Percentiles rank a stretch among this genome's conserved stretches.
Evolutionary conservation across 345 rosid species (phyloP).

Genomic region (Tarenaya hassleriana): DNA sequence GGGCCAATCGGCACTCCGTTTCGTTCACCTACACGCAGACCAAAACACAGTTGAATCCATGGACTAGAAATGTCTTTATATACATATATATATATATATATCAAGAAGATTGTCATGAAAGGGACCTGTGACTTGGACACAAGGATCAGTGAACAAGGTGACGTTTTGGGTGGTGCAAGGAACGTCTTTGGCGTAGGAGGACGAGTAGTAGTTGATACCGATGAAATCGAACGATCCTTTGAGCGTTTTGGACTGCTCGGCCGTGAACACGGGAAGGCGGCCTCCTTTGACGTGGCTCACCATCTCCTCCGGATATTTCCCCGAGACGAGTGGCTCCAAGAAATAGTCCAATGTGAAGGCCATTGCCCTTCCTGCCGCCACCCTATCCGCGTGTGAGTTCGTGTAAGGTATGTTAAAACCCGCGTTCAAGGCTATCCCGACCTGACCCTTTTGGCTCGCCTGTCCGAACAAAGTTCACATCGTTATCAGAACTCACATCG

Average conservation of each 20-base stretch:
- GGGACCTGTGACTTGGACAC: slow-evolving; percentile 22
- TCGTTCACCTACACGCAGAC: slow-evolving; percentile 25
- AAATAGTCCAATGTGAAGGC: slow-evolving; percentile 45
- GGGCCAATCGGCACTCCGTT: slow-evolving; percentile 44
- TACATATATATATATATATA: background rate
- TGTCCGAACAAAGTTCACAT: slow-evolving; percentile 12
- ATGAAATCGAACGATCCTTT: slow-evolving; percentile 42
- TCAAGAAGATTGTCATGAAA: background rate
- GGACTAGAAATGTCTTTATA: too few species aligned
- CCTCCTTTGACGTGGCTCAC: slow-evolving; percentile 28
- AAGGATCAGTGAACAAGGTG: slow-evolving; percentile 38
- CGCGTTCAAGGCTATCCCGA: slow-evolving; percentile 36
- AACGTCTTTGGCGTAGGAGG: slow-evolving; percentile 25
- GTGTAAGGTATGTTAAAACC: slow-evolving; percentile 38
- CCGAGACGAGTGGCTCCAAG: slow-evolving; percentile 35
- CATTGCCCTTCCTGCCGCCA: slow-evolving; percentile 33
- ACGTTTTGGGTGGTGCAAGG: slow-evolving; percentile 21
- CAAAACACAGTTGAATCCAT: background rate
- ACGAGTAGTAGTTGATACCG: slow-evolving; percentile 44
- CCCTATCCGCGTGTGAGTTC: slow-evolving; percentile 20
- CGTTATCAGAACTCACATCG: background rate
- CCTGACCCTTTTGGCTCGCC: slow-evolving; percentile 38
- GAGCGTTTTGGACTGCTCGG: slow-evolving; percentile 27
- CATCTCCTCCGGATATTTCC: slow-evolving; percentile 39
- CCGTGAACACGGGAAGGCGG: slow-evolving; percentile 37